A percentile compares a stretch with the other conserved stretches of the same genome.
phyloP scores from a whole-genome alignment of 805 yeast genomes.

The Maudiozyma barnettii region DNA sequence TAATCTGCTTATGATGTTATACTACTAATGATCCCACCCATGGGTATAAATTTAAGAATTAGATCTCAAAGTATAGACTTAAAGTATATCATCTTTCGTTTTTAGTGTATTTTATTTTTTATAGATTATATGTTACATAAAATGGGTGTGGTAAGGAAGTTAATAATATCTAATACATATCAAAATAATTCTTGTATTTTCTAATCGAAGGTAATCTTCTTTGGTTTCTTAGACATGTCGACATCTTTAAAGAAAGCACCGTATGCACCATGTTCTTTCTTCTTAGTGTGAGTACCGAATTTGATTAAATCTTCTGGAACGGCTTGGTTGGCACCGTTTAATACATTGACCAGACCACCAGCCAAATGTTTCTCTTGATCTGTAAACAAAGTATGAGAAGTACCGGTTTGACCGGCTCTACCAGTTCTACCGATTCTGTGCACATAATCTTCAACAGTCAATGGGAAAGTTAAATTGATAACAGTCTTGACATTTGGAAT shows the following conservation, averaged over 20 bases:
- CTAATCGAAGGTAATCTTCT: slow-evolving; percentile 77
- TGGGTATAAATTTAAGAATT: too few species aligned
- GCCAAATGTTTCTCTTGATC: slow-evolving; percentile 94
- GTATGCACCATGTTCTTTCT: slow-evolving; percentile 95
- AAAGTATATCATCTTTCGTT: too few species aligned
- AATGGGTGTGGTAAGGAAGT: neutral
- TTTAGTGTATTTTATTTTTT: neutral
- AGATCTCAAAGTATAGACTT: neutral
- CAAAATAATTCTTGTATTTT: neutral
- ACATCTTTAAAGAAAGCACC: slow-evolving; percentile 96
- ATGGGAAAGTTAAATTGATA: slow-evolving; percentile 89
- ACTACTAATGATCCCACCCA: too few species aligned
- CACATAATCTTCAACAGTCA: slow-evolving; percentile 93
- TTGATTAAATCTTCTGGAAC: slow-evolving; percentile 92
- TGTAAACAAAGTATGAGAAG: slow-evolving; percentile 91
- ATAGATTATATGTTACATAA: slow-evolving; percentile 1
- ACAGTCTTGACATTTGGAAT: slow-evolving; percentile 96
- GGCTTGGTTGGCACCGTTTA: slow-evolving; percentile 87
- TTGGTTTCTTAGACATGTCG: slow-evolving; percentile 73
- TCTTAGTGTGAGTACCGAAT: slow-evolving; percentile 96
- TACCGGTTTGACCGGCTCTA: slow-evolving; percentile 92
- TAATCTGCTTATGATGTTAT: neutral
- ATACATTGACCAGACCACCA: slow-evolving; percentile 86
- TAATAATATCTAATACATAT: neutral
- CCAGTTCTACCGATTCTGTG: slow-evolving; percentile 98